Base-by-base conservation (phyloP, 2,329 filamentous ascomycete species). In the Aspergillus ochraceoroseus region DNA sequence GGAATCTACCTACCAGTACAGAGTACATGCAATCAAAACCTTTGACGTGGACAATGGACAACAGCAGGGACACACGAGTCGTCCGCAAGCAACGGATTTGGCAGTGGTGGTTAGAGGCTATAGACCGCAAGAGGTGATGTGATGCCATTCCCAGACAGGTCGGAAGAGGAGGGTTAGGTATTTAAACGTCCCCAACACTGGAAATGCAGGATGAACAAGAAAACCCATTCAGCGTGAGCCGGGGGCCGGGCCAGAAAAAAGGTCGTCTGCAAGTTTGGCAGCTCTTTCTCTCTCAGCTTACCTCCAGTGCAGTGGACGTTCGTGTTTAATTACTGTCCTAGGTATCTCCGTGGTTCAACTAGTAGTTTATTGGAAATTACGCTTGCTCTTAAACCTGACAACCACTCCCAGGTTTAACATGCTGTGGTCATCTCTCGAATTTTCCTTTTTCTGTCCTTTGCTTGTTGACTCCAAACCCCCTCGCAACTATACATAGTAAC, bases 131-230 rank as follows among this genome's bases (percentile, higher is more conserved):
- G 31, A 23, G 9, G 19, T 39, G 35, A 39, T 22, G 19, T 39
- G 35, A 39, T 22, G 31, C 41, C 36, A 43, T 43, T 32, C 41
- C 31, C 35, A 26, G 40, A 38, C 40, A 29, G 40, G 34, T 38
- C 15, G 22, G 25, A 39, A 14, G 27, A 37, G 40, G n/a, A n/a
- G n/a, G n/a, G 32, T 9, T 22, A 22, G 30, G 41, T 43, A 35
- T 38, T 43, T 43, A 38, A 39, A 30, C 14, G 41, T 33, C 17
- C 35, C 41, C 33, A 29, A 9, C 30, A 15, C 17, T 14, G 30
- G 30, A 33, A 29, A 18, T 29, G 34, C 36, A 43, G 41, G 35
- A 43, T 43, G 30, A 43, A 43, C 41, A 43, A 43, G 41, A 43
- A 34, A 34, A n/a, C n/a, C 35, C 15, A 43, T 39, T 43, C 38